Base-by-base conservation (phyloP, 1,284 basidiomycete species). In the Chiua sp. region DNA sequence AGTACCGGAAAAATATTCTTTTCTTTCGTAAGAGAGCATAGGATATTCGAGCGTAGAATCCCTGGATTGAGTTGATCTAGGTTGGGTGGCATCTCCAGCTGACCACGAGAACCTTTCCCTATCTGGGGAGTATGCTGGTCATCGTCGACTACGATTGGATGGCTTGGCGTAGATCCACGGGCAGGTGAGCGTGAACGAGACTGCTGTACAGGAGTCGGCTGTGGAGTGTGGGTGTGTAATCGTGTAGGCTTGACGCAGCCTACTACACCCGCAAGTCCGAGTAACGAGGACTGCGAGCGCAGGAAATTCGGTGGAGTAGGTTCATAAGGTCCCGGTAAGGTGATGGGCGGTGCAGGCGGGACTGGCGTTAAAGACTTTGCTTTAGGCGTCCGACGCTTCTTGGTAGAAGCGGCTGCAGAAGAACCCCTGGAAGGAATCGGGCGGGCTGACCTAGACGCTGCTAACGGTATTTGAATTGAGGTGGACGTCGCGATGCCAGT, bases 141-240 rank as follows among this genome's bases (percentile, higher is more conserved):
- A 53, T 88, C 89, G 32, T 90, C 87, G 30, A 92, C 75, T 7
- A 91, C 79, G 50, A 92, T 92, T 0, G 90, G 90, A 71, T 91
- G 85, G 12, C 79, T 69, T 12, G 85, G 72, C 0, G 82, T 83
- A 1, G 80, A 74, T 8, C 90, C 90, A 33, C 79, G 80, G 32
- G 72, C 15, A 15, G 58, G 62, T 12, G 59, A 48, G 6, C 50
- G 51, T 37, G 59, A 51, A 48, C 28, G 55, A 12, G 61, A 51
- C 48, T 52, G 62, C 56, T 73, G 63, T 76, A 74, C 13, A 74
- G 75, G 42, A 66, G 70, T 23, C 63, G 68, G 22, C 75, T 61
- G 66, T 11, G 57, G 30, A 32, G 32, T 23, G 20, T 63, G 65
- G 33, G 59, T 46, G 37, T 72, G 73, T 7, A 90, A 73, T 23